Evolutionary conservation across 208 protist species (phyloP).

Genomic region (Acanthamoeba polyphaga): DNA sequence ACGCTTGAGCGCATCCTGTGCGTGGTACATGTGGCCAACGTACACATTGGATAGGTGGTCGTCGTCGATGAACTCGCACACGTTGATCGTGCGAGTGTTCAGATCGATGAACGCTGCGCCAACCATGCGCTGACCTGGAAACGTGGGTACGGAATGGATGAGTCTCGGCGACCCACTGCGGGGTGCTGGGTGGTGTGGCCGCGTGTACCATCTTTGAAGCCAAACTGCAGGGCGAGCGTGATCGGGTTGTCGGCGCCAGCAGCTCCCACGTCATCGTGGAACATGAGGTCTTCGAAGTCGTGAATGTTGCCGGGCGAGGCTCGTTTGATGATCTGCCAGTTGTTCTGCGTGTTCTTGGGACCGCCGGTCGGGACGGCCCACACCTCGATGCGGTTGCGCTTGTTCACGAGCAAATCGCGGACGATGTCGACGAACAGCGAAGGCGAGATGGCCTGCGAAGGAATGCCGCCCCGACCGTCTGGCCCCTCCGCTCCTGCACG

Average conservation of each 20-base stretch:
- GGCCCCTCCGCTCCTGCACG: conserved; percentile 15
- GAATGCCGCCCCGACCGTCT: conserved; percentile 44
- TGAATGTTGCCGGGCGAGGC: conserved; percentile 88
- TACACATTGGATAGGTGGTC: conserved; percentile 89
- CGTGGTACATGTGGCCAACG: background rate
- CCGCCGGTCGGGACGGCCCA: conserved; percentile 40
- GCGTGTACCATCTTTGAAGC: conserved; percentile 30
- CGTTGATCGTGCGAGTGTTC: conserved; percentile 78
- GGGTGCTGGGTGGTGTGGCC: background rate
- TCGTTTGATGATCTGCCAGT: conserved; percentile 65
- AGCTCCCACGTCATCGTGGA: background rate
- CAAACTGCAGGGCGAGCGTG: conserved; percentile 84
- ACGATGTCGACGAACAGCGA: conserved; percentile 78
- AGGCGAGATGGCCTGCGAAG: conserved; percentile 76
- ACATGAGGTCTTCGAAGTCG: conserved; percentile 88
- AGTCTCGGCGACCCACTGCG: background rate
- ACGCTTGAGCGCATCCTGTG: background rate
- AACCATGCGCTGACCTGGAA: conserved; percentile 63
- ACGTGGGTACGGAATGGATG: background rate
- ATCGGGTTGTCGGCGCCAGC: conserved; percentile 72
- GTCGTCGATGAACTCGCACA: conserved; percentile 89
- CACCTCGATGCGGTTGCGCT: conserved; percentile 78
- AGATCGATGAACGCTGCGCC: conserved; percentile 88
- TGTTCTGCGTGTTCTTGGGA: conserved; percentile 58
- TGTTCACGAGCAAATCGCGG: conserved; percentile 76